Percentiles rank a stretch among this genome's conserved stretches.
phyloP scores from a whole-genome alignment of 2,329 filamentous ascomycete genomes.

The Chaetomium sp. region DNA sequence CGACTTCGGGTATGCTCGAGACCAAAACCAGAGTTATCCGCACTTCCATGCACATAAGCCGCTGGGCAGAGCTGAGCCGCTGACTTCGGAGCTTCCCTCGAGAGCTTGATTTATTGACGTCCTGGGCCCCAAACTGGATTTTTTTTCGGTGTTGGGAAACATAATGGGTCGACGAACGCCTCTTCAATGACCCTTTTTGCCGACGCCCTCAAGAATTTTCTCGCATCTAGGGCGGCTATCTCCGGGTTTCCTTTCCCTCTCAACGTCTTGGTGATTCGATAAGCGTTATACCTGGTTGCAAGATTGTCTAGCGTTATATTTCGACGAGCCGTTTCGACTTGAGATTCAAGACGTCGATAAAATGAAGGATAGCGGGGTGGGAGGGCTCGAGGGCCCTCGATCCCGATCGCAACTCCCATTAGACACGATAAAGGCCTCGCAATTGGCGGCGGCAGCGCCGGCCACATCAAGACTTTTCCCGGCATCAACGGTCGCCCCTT shows the following conservation, averaged over 20 bases:
- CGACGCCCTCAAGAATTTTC: not conserved
- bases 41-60: no score
- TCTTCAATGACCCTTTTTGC: not conserved
- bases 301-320: no score
- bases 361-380: conserved; percentile 12
- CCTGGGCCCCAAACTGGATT: not conserved
- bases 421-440: not conserved
- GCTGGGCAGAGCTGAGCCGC: not conserved
- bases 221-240: not conserved
- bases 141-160: not conserved
- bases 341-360: not conserved
- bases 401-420: conserved; percentile 4
- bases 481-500: not conserved
- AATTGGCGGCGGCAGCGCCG: not conserved
- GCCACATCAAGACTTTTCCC: conserved; percentile 1
- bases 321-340: no score
- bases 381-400: conserved; percentile 3
- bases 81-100: not conserved
- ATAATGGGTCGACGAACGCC: not conserved
- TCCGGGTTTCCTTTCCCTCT: not conserved
- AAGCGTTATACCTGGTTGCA: no score
- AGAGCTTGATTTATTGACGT: conserved; percentile 1
- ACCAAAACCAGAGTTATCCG: no score
- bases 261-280: not conserved
- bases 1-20: no score